These are phyloP conservation scores for Trichosanthes cucumerina DNA, from an alignment of 306 rosid species.

Conservation along the genomic window DNA sequence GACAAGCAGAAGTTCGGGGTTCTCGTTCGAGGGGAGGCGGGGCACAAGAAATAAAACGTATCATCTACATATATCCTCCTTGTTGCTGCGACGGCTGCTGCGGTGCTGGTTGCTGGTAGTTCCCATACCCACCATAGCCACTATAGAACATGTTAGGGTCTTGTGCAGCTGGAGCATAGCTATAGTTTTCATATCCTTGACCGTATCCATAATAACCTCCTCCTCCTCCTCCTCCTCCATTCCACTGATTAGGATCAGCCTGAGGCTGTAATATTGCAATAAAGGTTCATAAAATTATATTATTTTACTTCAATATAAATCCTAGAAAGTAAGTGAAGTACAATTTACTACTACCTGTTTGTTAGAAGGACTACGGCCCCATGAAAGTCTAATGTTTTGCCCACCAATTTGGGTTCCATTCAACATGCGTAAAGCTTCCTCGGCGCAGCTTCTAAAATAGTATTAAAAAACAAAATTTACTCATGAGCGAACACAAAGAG, in stretches of 20 bases:
- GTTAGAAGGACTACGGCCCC: constrained; percentile 98
- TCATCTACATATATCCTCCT: constrained; percentile 55
- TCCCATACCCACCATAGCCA: constrained; percentile 60
- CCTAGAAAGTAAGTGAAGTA: not conserved
- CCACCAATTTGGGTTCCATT: constrained; percentile 74
- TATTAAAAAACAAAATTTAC: not conserved
- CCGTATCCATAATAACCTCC: constrained; percentile 81
- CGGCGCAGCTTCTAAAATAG: constrained; percentile 65
- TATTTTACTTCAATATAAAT: not conserved
- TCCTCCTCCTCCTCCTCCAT: constrained; percentile 38
- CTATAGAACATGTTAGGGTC: constrained; percentile 75
- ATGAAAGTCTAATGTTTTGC: constrained; percentile 81
- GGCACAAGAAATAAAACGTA: not conserved
- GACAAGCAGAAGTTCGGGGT: not conserved
- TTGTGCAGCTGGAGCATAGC: constrained; percentile 68
- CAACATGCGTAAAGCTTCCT: constrained; percentile 58
- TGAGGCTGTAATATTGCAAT: constrained; percentile 28
- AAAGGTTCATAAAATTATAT: not conserved
- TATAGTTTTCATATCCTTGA: constrained; percentile 69
- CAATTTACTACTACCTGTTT: constrained; percentile 50
- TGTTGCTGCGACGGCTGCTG: constrained; percentile 73
- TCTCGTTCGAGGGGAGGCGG: not conserved
- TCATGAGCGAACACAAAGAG: not conserved
- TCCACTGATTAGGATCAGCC: constrained; percentile 62
- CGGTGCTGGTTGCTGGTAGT: constrained; percentile 46